These are phyloP conservation scores for Monosporozyma solicola DNA, from an alignment of 805 yeast genomes.

Conservation along the genomic window DNA sequence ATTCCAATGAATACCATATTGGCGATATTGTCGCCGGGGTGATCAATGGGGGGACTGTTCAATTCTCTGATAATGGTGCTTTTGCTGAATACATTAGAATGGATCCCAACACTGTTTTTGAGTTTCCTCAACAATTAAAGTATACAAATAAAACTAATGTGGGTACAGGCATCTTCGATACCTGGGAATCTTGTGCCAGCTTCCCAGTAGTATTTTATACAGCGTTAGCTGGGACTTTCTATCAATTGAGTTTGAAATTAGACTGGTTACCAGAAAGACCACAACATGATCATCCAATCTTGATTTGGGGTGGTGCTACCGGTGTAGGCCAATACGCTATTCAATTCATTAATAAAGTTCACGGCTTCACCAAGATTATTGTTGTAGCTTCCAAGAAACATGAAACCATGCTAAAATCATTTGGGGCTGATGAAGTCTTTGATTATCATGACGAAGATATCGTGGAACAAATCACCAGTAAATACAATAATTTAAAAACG, in stretches of 20 bases:
- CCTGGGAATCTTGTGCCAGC: not conserved
- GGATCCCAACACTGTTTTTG: not conserved
- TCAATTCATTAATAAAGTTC: constrained; percentile 43
- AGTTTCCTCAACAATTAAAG: not conserved
- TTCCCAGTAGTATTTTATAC: not conserved
- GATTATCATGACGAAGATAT: constrained; percentile 41
- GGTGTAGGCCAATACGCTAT: constrained; percentile 49
- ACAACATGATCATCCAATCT: constrained; percentile 32
- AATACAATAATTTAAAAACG: constrained; percentile 20
- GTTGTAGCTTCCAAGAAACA: constrained; percentile 42
- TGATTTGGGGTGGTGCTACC: constrained; percentile 60
- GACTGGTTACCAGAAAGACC: constrained; percentile 15
- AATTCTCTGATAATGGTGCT: constrained; percentile 39
- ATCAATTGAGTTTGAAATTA: constrained; percentile 14
- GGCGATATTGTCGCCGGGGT: constrained; percentile 52
- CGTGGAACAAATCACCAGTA: constrained; percentile 32
- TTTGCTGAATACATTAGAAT: constrained; percentile 45
- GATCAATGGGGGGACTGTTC: constrained; percentile 42
- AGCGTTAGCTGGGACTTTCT: constrained; percentile 28
- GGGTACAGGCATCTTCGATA: too few species aligned
- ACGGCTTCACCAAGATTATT: constrained; percentile 34
- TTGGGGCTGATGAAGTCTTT: constrained; percentile 42
- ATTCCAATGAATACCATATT: constrained; percentile 21
- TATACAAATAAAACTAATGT: too few species aligned
- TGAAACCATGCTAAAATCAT: constrained; percentile 29